These are phyloP conservation scores for Flaveria sonorensis DNA, from an alignment of 129 eudicot genomes.

Conservation along the genomic window DNA sequence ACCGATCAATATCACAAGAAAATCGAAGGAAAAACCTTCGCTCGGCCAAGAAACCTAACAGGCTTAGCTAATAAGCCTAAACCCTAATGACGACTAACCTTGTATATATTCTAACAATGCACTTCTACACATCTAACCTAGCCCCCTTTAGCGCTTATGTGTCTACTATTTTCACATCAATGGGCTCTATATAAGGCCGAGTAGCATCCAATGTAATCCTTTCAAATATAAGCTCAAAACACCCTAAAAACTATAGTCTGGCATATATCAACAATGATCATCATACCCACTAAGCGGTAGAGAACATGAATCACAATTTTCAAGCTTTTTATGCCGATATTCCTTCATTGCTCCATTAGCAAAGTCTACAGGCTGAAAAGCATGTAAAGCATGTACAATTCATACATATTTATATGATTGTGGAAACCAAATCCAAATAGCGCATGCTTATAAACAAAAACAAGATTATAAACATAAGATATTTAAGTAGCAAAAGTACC, in stretches of 20 bases:
- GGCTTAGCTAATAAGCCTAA: too few species aligned
- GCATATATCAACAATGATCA: background rate
- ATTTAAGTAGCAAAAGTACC: conserved; percentile 44
- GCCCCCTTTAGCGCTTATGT: too few species aligned
- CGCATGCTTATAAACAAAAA: background rate
- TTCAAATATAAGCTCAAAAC: background rate
- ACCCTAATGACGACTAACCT: too few species aligned
- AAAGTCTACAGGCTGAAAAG: background rate
- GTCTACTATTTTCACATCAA: too few species aligned
- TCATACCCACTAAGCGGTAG: background rate
- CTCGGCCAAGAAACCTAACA: too few species aligned
- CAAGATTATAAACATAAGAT: too few species aligned
- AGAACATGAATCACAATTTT: background rate
- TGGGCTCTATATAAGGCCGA: too few species aligned
- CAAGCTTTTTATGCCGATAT: background rate
- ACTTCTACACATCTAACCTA: too few species aligned
- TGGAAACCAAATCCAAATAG: background rate
- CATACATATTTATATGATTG: background rate
- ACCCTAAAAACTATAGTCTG: background rate
- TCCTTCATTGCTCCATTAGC: background rate
- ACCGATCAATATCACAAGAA: too few species aligned
- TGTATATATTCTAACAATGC: too few species aligned
- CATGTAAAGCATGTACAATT: background rate
- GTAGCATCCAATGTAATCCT: too few species aligned
- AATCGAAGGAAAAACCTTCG: too few species aligned